Percentiles rank a stretch among this genome's conserved stretches.
Conservation (phyloP, 1,139 yeast genomes). For the Blastobotrys proliferans region DNA sequence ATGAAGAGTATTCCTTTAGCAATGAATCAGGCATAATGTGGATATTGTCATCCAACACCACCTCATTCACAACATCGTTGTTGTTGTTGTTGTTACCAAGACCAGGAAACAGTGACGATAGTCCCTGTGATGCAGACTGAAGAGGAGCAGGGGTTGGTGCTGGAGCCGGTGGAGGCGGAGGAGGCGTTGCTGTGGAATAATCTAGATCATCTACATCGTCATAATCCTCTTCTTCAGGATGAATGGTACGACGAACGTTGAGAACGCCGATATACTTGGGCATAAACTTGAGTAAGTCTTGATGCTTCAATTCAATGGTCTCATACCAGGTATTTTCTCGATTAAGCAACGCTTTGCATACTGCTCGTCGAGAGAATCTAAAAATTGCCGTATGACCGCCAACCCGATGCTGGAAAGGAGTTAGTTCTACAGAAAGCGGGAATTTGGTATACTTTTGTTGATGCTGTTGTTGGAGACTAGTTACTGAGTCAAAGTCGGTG, state of each 20-base stretch:
- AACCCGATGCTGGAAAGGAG: slow-evolving; percentile 86
- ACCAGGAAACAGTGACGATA: neutral
- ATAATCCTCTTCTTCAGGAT: slow-evolving; percentile 18
- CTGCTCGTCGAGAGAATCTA: slow-evolving; percentile 84
- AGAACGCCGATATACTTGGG: slow-evolving; percentile 92
- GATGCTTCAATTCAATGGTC: slow-evolving; percentile 71
- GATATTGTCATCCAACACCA: slow-evolving; percentile 78
- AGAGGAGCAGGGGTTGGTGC: too few species aligned
- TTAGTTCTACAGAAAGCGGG: slow-evolving; percentile 64
- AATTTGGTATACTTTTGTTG: slow-evolving; percentile 15
- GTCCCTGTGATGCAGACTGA: neutral
- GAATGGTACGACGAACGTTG: slow-evolving; percentile 74
- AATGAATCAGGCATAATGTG: slow-evolving; percentile 83
- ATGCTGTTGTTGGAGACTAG: neutral
- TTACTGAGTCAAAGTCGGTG: neutral
- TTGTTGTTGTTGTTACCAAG: neutral
- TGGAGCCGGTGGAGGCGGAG: neutral
- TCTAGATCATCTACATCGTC: slow-evolving; percentile 8
- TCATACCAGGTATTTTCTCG: slow-evolving; percentile 92
- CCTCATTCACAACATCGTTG: slow-evolving; percentile 43
- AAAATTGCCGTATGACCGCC: slow-evolving; percentile 99
- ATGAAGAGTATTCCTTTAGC: slow-evolving; percentile 57
- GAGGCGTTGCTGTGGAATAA: too few species aligned
- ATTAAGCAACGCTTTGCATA: slow-evolving; percentile 90
- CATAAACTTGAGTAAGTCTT: slow-evolving; percentile 76